A percentile compares a stretch with the other conserved stretches of the same genome.
Evolutionary conservation across 2,329 filamentous ascomycete genomes (phyloP).

Genomic region (Fusarium subglutinans): DNA sequence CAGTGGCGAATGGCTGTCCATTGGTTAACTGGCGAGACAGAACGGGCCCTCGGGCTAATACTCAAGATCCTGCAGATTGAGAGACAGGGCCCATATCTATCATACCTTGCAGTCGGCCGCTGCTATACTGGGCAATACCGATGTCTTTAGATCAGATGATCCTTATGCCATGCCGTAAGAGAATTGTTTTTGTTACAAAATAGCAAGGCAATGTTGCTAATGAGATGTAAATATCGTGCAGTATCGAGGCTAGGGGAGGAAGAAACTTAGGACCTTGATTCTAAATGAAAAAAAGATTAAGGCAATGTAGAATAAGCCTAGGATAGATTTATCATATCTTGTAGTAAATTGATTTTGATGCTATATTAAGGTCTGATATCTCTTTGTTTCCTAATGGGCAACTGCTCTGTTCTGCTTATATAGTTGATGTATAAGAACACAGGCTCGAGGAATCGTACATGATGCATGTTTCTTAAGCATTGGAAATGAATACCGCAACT

Average conservation of each 20-base stretch:
- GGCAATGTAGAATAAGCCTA: not conserved
- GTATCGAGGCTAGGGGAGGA: not conserved
- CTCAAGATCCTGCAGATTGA: not conserved
- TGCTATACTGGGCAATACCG: not conserved
- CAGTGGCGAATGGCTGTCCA: not conserved
- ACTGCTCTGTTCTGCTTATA: too few species aligned
- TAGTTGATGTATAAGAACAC: too few species aligned
- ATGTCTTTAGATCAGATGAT: not conserved
- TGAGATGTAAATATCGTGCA: not conserved
- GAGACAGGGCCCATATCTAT: not conserved
- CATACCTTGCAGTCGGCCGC: not conserved
- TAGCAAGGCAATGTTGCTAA: accelerated
- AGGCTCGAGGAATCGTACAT: not conserved
- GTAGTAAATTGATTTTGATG: too few species aligned
- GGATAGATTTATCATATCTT: too few species aligned
- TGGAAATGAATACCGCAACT: too few species aligned
- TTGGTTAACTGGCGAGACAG: not conserved
- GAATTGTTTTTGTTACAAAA: accelerated
- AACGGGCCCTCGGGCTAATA: not conserved
- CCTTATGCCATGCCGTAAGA: accelerated
- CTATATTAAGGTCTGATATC: too few species aligned
- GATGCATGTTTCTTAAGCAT: not conserved
- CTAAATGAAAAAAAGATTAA: accelerated
- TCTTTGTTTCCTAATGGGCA: too few species aligned
- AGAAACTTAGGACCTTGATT: not conserved